These are phyloP conservation scores for Aspergillus affinis DNA, from an alignment of 495 filamentous ascomycete genomes.

Conservation along the genomic window DNA sequence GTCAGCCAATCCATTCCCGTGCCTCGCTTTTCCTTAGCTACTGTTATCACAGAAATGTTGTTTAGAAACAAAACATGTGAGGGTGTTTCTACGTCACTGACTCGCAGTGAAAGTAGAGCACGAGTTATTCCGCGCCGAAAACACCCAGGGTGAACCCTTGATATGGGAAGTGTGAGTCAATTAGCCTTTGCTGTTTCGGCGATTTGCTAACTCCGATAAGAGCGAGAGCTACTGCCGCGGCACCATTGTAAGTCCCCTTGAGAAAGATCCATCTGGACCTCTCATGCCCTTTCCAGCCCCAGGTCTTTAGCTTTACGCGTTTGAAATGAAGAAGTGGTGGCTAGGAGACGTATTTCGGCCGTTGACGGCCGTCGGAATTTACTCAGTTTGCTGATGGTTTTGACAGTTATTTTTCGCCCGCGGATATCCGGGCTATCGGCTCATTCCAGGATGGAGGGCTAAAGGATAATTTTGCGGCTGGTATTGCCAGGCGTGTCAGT, in stretches of 20 bases:
- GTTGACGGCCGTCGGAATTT: not conserved
- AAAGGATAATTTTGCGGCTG: slow-evolving; percentile 25
- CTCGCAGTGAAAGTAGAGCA: slow-evolving; percentile 19
- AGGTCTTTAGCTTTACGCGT: not conserved
- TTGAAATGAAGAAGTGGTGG: not conserved
- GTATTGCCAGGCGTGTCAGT: slow-evolving; percentile 18
- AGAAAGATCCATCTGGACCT: not conserved
- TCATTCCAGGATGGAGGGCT: slow-evolving; percentile 30
- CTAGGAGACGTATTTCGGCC: not conserved
- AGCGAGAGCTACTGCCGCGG: slow-evolving; percentile 21
- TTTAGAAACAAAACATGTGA: no score
- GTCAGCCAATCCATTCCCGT: slow-evolving; percentile 8
- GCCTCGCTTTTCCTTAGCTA: no score
- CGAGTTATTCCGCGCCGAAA: slow-evolving; percentile 21
- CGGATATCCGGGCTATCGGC: slow-evolving; percentile 16
- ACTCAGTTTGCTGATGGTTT: not conserved
- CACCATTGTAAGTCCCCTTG: slow-evolving; percentile 20
- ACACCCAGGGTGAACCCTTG: slow-evolving; percentile 16
- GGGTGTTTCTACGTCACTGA: no score
- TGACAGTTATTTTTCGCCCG: slow-evolving; percentile 23
- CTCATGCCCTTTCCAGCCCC: not conserved
- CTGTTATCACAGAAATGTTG: not conserved
- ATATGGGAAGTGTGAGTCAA: slow-evolving; percentile 25
- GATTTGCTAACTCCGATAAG: slow-evolving; percentile 5
- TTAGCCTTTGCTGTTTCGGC: not conserved